Base-by-base conservation (phyloP, 768 basidiomycete genomes). In the Candolleomyces eurysporus region DNA sequence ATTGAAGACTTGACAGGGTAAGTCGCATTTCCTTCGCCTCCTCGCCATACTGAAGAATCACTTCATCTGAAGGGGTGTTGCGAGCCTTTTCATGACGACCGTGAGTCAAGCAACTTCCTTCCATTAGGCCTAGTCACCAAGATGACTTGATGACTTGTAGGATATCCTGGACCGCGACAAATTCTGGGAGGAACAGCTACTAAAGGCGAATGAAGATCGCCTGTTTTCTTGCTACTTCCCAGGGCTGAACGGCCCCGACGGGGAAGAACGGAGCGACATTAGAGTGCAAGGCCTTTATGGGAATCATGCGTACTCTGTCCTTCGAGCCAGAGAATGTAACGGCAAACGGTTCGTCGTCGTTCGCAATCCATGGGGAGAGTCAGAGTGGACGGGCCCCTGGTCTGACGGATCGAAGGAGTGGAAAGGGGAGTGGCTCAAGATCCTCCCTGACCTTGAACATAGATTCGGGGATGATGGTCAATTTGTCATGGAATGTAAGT, bases 1-100 rank as follows among this genome's bases (percentile, higher is more conserved):
- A 76, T 84, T 19, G 84, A 86, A 68, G 84, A 86, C 65, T 68
- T 86, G 52, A 84, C 84, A 10, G 84, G 84, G 83, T 84, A 65
- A 13, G 72, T 19, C 16, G 16, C 32, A 5, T 48, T 10, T 26
- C 43, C 26, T 22, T 26, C 45, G 30, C 14, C 45, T 42, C 45
- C 42, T 48, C 7, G 10, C 26, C 32, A 22, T 51, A 43, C 45
- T 22, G 14, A 16, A 36, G 10, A 32, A 42, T 36, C 48, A 2
- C 17, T 13, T 50, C 21, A 5, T 13, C 53, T 13, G 6, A 32
- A 72, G 72, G 4, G 72, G 71, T 52, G 72, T 66, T 21, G 66
- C 73, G 14, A 72, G 65, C 4, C 68, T 66, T 36, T 66, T 73
- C 61, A 70, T 72, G 46, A 62, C 66, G 3, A 45, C 48, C 31